Base-by-base conservation (phyloP, 2,329 filamentous ascomycete genomes). In the Daldinia sp. region DNA sequence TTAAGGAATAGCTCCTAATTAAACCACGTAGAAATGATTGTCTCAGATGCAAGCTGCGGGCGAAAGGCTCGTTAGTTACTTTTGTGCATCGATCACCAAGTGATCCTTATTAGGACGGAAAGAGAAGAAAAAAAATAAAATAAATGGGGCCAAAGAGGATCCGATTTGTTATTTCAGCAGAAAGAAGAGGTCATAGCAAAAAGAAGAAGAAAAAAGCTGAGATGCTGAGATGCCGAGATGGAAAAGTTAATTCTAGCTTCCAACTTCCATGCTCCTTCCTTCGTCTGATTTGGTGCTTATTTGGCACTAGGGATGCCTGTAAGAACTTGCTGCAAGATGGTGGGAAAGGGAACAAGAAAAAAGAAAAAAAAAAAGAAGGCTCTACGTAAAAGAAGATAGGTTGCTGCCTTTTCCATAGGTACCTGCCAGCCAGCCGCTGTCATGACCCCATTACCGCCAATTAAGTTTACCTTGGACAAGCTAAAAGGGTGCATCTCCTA, bases 1-100 rank as follows among this genome's bases (percentile, higher is more conserved):
- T 51, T 62, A 43, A 50, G 30, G 47, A 50, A 60, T 59, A 47
- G 57, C 43, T 51, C 47, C 47, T 62, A 59, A 66, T 59, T 59
- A 62, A 56, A 64, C 45, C 61, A 60, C 32, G 27, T 58, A 57
- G 43, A 63, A 63, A 50, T 51, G 62, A 59, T 53, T 63, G 63
- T 63, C 54, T 65, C 58, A 59, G 50, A 62, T 53, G 48, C 51
- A 60, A 61, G 57, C 49, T 58, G 58, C 45, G 57, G 61, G 51
- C 21, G 13, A 45, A 45, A 45, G 39, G 39, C 39, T 25, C 41
- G 51, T 45, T 21, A 37, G 47, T 11, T 48, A 29, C 43, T 11
- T 7, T 48, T 8, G 23, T 17, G 43, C 43, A 48, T 48, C 23
- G 43, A 30, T 48, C 43, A 30, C 25, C 19, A 29, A n/a, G 4